A percentile compares a stretch with the other conserved stretches of the same genome.
Evolutionary conservation across 2,329 filamentous ascomycete species (phyloP).

Genomic region (Ampelomyces quisqualis): DNA sequence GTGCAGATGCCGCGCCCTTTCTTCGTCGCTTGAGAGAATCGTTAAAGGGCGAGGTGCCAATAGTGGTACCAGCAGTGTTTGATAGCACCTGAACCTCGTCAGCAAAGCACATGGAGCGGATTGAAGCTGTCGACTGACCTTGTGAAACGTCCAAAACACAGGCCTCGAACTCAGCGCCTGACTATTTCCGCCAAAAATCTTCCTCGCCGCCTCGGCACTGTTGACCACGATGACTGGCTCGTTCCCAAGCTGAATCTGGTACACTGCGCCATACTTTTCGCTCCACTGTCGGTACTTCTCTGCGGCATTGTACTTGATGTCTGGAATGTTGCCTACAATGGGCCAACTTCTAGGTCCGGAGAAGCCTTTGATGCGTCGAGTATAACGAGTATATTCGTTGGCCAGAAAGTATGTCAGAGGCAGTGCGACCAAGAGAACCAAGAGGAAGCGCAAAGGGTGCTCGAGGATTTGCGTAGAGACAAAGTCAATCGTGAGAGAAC

Average conservation of each 20-base stretch:
- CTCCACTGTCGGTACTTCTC: slow-evolving; percentile 49
- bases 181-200: slow-evolving; percentile 47
- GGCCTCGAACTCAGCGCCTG: slow-evolving; percentile 47
- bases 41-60: slow-evolving; percentile 67
- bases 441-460: slow-evolving; percentile 28
- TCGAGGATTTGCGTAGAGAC: slow-evolving; percentile 22
- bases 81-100: slow-evolving; percentile 54
- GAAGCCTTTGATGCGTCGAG: slow-evolving; percentile 43
- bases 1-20: slow-evolving; percentile 65
- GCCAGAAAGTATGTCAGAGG: slow-evolving; percentile 39
- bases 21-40: slow-evolving; percentile 64
- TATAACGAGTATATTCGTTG: slow-evolving; percentile 42
- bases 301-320: slow-evolving; percentile 47
- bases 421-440: slow-evolving; percentile 28
- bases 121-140: slow-evolving; percentile 25
- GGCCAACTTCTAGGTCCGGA: slow-evolving; percentile 43
- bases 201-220: slow-evolving; percentile 44
- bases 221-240: slow-evolving; percentile 50
- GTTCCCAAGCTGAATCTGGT: slow-evolving; percentile 51
- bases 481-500: slow-evolving; percentile 24
- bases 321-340: slow-evolving; percentile 47
- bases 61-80: slow-evolving; percentile 66
- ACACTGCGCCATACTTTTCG: slow-evolving; percentile 46
- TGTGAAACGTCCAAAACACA: slow-evolving; percentile 51
- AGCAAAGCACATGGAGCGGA: not conserved